Evolutionary conservation across 495 filamentous ascomycete species (phyloP).

Genomic region (Aspergillus indologenus): DNA sequence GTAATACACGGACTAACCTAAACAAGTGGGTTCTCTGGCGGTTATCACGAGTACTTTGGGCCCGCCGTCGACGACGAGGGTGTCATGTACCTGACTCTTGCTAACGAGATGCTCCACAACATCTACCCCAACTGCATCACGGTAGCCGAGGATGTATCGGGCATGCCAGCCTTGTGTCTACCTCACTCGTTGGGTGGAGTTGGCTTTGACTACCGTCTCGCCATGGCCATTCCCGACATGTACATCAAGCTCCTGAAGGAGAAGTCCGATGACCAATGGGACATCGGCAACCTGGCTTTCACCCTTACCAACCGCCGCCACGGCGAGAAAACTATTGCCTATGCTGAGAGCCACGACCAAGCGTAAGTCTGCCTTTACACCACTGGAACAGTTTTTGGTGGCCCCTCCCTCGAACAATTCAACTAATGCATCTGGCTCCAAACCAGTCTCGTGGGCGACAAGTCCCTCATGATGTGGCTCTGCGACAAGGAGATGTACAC

Average conservation of each 20-base stretch:
- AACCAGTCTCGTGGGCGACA: constrained; percentile 88
- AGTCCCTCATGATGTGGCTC: constrained; percentile 94
- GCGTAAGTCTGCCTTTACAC: constrained; percentile 69
- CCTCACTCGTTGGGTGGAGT: constrained; percentile 81
- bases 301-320: constrained; percentile 90
- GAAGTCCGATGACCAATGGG: constrained; percentile 87
- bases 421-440: constrained; percentile 26
- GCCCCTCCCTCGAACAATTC: neutral
- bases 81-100: constrained; percentile 91
- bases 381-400: too few species aligned
- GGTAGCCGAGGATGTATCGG: constrained; percentile 94
- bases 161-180: constrained; percentile 93
- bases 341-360: constrained; percentile 96
- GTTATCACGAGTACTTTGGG: constrained; percentile 98
- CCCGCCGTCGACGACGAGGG: constrained; percentile 90
- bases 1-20: constrained; percentile 4
- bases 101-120: constrained; percentile 91
- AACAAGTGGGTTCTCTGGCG: constrained; percentile 87
- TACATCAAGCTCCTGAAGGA: constrained; percentile 99
- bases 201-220: constrained; percentile 95
- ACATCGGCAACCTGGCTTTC: constrained; percentile 78
- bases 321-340: constrained; percentile 98
- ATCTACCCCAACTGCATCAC: constrained; percentile 85
- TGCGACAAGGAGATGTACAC: constrained; percentile 98
- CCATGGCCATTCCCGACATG: constrained; percentile 97